A percentile compares a stretch with the other conserved stretches of the same genome.
Evolutionary conservation across 2,329 filamentous ascomycete species (phyloP).

Genomic region (Calonectria hongkongensis): DNA sequence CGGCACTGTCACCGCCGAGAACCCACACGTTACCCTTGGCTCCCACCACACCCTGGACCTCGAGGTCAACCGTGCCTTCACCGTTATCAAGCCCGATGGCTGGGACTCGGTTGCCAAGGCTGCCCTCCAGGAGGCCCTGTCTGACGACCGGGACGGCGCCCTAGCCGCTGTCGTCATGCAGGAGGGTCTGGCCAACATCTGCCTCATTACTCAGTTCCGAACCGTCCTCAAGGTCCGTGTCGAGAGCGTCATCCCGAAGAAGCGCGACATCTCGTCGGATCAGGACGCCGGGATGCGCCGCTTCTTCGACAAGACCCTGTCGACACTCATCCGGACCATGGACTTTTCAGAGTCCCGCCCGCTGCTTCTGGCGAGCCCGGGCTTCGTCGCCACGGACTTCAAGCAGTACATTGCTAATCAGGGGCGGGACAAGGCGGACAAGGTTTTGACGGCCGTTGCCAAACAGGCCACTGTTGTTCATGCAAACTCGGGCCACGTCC

Average conservation of each 20-base stretch:
- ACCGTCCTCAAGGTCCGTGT: conserved; percentile 80
- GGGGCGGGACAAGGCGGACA: conserved; percentile 76
- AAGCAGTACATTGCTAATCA: conserved; percentile 82
- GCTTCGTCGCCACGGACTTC: conserved; percentile 89
- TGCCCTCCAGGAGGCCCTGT: conserved; percentile 85
- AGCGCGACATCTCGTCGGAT: conserved; percentile 78
- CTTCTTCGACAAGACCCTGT: conserved; percentile 87
- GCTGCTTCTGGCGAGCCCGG: conserved; percentile 89
- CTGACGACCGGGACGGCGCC: conserved; percentile 86
- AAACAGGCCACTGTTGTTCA: conserved; percentile 85
- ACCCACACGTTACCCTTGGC: conserved; percentile 71
- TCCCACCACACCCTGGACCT: conserved; percentile 82
- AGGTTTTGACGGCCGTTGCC: conserved; percentile 77
- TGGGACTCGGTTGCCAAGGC: conserved; percentile 94
- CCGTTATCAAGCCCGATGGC: conserved; percentile 85
- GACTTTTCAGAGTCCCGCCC: conserved; percentile 83
- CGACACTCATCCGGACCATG: conserved; percentile 85
- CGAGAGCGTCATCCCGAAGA: conserved; percentile 80
- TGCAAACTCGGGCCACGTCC: conserved; percentile 88
- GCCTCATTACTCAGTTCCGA: conserved; percentile 86
- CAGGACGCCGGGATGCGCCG: conserved; percentile 81
- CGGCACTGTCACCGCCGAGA: conserved; percentile 72
- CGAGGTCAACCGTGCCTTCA: conserved; percentile 91
- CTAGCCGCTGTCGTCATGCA: conserved; percentile 96
- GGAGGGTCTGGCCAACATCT: conserved; percentile 89